Evolutionary conservation across 495 filamentous ascomycete species (phyloP), one percentile per base, ranked within the genome.

Genomic region (Aspergillus affinis): DNA sequence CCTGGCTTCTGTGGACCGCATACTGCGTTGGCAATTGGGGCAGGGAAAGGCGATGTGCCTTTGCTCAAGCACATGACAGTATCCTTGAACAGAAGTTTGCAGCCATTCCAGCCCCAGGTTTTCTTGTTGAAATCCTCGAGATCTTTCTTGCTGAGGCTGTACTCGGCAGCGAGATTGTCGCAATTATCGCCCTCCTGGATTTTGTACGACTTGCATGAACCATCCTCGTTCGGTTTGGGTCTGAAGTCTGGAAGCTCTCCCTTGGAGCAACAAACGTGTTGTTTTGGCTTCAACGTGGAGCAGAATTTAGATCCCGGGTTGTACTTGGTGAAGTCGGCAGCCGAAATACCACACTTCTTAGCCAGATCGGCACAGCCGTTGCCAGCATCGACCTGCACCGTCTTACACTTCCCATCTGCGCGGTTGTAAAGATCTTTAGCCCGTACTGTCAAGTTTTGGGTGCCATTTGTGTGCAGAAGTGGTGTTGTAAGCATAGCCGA

Each of bases 101-200:
- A 85, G 44, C 77, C 78, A 18, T 51, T 63, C 79, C 80, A 84
- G 32, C 71, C 81, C 80, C 80, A 84, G 12, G 62, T 76, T 12
- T 69, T 51, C 21, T 66, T 65, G 65, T 79, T 79, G 63, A 68
- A 73, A 10, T 57, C 61, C 19, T 72, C 59, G 3, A 79, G 46
- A 1, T 77, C 69, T n/a, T 60, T 51, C 4, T 56, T 54, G 20
- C 73, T 72, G 5, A 84, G 27, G 30, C 64, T 57, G 63, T 73
- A 49, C 3, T 57, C 57, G 2, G 63, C 69, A 30, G 62, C 69
- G 41, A 74, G 61, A 2, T 41, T 56, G 10, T 50, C 52, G 55
- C 71, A 73, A 46, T 30, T 58, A 49, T 83, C 80, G 6, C 63
- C 67, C 0, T 55, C 10, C 19, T 65, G 30, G 19, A 77, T 70